Conservation (phyloP, 495 filamentous ascomycete species). For the Penicillium macrosclerotiorum region DNA sequence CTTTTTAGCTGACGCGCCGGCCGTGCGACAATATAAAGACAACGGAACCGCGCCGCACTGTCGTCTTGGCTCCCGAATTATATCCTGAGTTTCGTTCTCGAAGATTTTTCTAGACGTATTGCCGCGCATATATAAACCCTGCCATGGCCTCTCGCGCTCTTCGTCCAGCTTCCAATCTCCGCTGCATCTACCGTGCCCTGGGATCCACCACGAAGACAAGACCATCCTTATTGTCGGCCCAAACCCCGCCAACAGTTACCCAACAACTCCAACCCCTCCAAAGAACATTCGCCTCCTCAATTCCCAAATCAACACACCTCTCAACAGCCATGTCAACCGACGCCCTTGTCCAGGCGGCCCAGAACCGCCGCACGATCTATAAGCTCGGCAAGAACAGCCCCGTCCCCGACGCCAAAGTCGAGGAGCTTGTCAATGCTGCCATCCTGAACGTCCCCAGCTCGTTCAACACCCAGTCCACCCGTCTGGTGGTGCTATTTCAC, state of each 20-base stretch:
- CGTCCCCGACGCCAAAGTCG: conserved; percentile 48
- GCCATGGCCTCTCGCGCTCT: conserved; percentile 15
- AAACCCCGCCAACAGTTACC: conserved; percentile 7
- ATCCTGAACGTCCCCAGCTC: conserved; percentile 48
- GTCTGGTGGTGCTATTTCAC: conserved; percentile 46
- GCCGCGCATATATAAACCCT: too few relatives aligned
- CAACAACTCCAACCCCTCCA: conserved; percentile 51
- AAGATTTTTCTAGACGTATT: too few relatives aligned
- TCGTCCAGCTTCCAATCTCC: conserved; percentile 17
- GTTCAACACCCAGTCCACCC: conserved; percentile 57
- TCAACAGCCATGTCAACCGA: conserved; percentile 28
- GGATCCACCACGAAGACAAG: conserved; percentile 10
- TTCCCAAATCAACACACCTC: conserved; percentile 3
- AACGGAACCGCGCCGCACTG: too few relatives aligned
- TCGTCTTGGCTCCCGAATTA: too few relatives aligned
- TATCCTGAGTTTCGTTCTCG: too few relatives aligned
- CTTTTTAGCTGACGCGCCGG: too few relatives aligned
- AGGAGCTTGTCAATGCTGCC: conserved; percentile 47
- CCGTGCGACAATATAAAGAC: too few relatives aligned
- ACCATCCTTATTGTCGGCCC: conserved; percentile 4
- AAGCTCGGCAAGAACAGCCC: conserved; percentile 43
- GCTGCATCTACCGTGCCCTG: conserved; percentile 9
- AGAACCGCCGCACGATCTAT: conserved; percentile 50
- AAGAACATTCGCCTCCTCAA: conserved; percentile 3
- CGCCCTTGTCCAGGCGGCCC: conserved; percentile 37